These are phyloP conservation scores for Hyphopichia homilentoma DNA, from an alignment of 805 yeast species.

Conservation along the genomic window DNA sequence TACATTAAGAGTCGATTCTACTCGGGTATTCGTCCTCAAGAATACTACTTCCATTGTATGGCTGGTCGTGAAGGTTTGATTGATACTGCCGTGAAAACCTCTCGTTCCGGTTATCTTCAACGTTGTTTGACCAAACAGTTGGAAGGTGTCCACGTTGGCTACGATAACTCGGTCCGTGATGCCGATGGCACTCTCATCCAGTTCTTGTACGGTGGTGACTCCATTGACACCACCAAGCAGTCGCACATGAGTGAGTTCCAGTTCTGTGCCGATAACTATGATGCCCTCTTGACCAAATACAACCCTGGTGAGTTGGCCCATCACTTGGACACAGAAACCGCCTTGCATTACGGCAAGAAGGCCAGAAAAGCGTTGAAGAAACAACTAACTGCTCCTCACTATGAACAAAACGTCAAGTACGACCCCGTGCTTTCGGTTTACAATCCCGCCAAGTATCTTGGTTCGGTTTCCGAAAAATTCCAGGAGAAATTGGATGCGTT, in stretches of 20 bases:
- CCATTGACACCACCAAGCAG: conserved; percentile 91
- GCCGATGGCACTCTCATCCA: conserved; percentile 91
- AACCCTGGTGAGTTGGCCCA: conserved; percentile 71
- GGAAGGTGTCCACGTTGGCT: conserved; percentile 92
- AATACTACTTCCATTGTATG: conserved; percentile 99
- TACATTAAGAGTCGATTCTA: conserved; percentile 95
- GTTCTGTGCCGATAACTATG: conserved; percentile 89
- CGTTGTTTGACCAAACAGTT: conserved; percentile 97
- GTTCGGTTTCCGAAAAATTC: conserved; percentile 89
- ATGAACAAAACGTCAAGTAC: conserved; percentile 57
- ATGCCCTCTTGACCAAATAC: conserved; percentile 79
- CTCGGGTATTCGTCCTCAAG: conserved; percentile 97
- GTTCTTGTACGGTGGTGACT: conserved; percentile 97
- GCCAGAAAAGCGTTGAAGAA: conserved; percentile 68
- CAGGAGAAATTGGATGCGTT: conserved; percentile 74
- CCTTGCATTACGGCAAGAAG: conserved; percentile 77
- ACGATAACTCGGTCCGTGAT: conserved; percentile 94
- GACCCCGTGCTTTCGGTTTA: conserved; percentile 86
- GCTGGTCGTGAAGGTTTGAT: conserved; percentile 99
- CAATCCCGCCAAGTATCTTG: conserved; percentile 87
- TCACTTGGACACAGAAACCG: conserved; percentile 80
- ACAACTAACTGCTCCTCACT: conserved; percentile 59
- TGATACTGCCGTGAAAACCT: conserved; percentile 98
- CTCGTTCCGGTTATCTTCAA: conserved; percentile 96
- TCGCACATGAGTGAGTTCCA: conserved; percentile 90